phyloP scores from a whole-genome alignment of 768 basidiomycete genomes.

The Suillus fuscotomentosus region DNA sequence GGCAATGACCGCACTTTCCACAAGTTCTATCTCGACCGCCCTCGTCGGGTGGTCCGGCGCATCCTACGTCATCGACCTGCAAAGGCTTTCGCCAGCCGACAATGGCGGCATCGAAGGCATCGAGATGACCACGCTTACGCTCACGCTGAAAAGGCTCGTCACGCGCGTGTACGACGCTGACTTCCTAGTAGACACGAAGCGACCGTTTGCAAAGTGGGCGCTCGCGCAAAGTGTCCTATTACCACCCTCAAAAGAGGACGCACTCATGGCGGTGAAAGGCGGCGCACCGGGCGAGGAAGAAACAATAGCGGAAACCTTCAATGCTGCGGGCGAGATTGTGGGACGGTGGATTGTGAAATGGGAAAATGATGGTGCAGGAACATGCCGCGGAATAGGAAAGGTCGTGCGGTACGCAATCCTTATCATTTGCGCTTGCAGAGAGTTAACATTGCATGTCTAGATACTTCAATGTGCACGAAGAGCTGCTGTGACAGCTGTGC shows the following conservation, averaged over 20 bases:
- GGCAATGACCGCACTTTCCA: conserved; percentile 66
- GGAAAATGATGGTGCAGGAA: conserved; percentile 63
- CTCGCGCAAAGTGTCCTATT: conserved; percentile 55
- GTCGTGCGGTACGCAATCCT: conserved; percentile 58
- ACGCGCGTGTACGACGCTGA: conserved; percentile 76
- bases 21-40: conserved; percentile 71
- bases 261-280: conserved; percentile 27
- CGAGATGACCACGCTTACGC: conserved; percentile 67
- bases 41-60: conserved; percentile 69
- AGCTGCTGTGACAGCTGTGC: conserved; percentile 31
- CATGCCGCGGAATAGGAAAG: conserved; percentile 60
- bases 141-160: conserved; percentile 55
- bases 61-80: conserved; percentile 71
- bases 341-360: conserved; percentile 82
- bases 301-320: conserved; percentile 76
- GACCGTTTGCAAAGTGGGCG: conserved; percentile 83
- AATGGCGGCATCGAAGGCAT: conserved; percentile 50
- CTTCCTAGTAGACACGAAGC: conserved; percentile 63
- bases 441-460: conserved; percentile 21
- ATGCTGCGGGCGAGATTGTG: conserved; percentile 54
- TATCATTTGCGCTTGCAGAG: background rate
- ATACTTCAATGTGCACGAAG: conserved; percentile 55
- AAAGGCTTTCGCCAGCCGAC: conserved; percentile 44
- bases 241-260: conserved; percentile 34
- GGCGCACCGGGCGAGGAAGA: conserved; percentile 56